Evolutionary conservation across 305 asterid genomes (phyloP), one percentile per base, ranked within the genome.

Genomic region (Rubia balearica): DNA sequence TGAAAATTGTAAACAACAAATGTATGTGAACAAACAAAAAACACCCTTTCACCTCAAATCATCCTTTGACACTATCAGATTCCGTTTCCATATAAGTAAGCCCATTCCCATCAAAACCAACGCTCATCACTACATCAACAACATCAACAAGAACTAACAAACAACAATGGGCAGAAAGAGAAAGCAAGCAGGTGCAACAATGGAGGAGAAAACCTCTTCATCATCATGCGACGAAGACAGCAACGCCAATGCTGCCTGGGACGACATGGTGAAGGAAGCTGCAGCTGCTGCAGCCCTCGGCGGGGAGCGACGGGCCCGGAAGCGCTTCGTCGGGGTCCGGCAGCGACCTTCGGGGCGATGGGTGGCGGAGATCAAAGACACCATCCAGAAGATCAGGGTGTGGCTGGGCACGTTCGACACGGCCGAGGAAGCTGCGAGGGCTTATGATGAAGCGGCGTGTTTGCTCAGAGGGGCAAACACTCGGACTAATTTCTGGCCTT

Each of bases 321-420:
- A 82, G 63, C 61, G 80, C 48, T 82, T 79, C 2, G 82, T 82
- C 42, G 86, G 86, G 2, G 84, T 82, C 22, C 55, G 86, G 46
- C 86, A 82, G 24, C 67, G 86, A 67, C 86, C 86, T 21, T 82
- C 86, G 11, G 86, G 86, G 14, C 72, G 86, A 73, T 82, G 86
- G 86, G 86, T 82, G 7, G 86, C 86, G 5, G 86, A 82, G 70
- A 82, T 82, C n/a, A 82, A 82, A 64, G 86, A 82, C 43, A 82
- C 86, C 10, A 80, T 82, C 55, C 86, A 82, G 57, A 82, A 82
- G 59, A 82, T 82, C 61, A 79, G 86, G 49, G 83, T 82, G 61
- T 82, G 86, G 86, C 71, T 82, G 51, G 86, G 86, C 8, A 79
- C 86, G 2, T 82, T 82, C 63, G 86, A 82, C 71, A 82, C 86